These are phyloP conservation scores for Claviceps sorghi DNA, from an alignment of 2,329 filamentous ascomycete species.

Conservation along the genomic window DNA sequence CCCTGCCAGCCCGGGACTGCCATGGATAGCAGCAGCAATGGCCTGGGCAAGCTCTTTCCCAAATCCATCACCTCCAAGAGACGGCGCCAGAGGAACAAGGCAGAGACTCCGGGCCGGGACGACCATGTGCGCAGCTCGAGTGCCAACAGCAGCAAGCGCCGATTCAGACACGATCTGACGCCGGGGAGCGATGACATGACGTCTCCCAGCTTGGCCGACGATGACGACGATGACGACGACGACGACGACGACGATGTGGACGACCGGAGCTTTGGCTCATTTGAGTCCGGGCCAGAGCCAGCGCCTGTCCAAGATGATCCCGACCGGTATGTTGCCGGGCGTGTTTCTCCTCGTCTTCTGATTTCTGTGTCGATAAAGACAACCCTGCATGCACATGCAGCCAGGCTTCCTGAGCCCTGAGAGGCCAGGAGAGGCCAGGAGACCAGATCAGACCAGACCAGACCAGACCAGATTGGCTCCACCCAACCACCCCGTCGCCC, in stretches of 20 bases:
- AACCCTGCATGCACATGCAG: too few relatives aligned
- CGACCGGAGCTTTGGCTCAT: conserved; percentile 19
- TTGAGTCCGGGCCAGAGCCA: conserved; percentile 20
- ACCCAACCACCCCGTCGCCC: too few relatives aligned
- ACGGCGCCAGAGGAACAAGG: conserved; percentile 31
- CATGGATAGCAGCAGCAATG: conserved; percentile 14
- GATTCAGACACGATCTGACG: conserved; percentile 19
- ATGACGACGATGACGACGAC: conserved; percentile 15
- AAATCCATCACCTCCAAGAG: conserved; percentile 36
- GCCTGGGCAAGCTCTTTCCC: conserved; percentile 37
- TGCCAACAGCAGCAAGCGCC: conserved; percentile 13
- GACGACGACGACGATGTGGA: conserved; percentile 17
- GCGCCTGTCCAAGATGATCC: conserved; percentile 13
- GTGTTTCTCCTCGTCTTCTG: background rate
- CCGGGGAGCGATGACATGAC: conserved; percentile 19
- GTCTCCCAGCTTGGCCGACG: conserved; percentile 17
- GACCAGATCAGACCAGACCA: too few relatives aligned
- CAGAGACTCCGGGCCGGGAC: conserved; percentile 14
- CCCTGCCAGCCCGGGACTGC: background rate
- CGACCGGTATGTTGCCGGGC: background rate
- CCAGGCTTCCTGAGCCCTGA: too few relatives aligned
- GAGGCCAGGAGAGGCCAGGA: too few relatives aligned
- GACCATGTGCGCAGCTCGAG: conserved; percentile 18
- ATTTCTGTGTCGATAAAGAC: background rate
- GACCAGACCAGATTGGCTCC: too few relatives aligned